phyloP scores from a whole-genome alignment of 148 eudicot species.

The Mesembryanthemum crystallinum region DNA sequence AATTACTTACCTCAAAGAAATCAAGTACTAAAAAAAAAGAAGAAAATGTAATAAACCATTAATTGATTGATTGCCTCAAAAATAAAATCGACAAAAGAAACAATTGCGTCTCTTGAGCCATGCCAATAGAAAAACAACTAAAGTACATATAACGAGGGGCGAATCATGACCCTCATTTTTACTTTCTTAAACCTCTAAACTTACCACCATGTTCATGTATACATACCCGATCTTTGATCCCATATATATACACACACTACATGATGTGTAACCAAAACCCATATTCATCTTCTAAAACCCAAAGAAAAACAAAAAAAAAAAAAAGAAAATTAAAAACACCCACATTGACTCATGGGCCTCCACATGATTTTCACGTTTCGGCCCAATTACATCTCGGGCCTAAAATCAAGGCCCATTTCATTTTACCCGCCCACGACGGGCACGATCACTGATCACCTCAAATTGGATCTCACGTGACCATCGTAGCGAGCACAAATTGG shows the following conservation, averaged over 20 bases:
- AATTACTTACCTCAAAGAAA: not conserved
- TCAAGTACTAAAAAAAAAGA: not conserved
- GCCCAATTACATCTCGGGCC: slow-evolving; percentile 4
- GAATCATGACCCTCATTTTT: slow-evolving; percentile 10
- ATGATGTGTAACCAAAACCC: not conserved
- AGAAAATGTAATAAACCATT: not conserved
- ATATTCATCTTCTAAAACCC: not conserved
- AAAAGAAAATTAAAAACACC: not conserved
- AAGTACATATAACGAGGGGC: not conserved
- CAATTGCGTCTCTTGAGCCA: not conserved
- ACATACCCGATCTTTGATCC: not conserved
- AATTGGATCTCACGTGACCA: slow-evolving; percentile 1
- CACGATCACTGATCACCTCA: slow-evolving; percentile 2
- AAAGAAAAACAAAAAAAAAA: not conserved
- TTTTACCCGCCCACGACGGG: not conserved
- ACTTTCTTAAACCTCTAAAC: not conserved
- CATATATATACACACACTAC: slow-evolving; percentile 1
- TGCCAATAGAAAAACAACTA: not conserved
- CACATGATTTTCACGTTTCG: not conserved
- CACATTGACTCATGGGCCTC: not conserved
- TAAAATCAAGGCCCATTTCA: not conserved
- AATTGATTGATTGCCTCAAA: not conserved
- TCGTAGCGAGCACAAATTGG: not conserved
- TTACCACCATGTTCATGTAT: not conserved
- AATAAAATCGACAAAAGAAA: not conserved